Evolutionary conservation across 2,329 filamentous ascomycete genomes (phyloP).

Genomic region (Monosporascus sp.): DNA sequence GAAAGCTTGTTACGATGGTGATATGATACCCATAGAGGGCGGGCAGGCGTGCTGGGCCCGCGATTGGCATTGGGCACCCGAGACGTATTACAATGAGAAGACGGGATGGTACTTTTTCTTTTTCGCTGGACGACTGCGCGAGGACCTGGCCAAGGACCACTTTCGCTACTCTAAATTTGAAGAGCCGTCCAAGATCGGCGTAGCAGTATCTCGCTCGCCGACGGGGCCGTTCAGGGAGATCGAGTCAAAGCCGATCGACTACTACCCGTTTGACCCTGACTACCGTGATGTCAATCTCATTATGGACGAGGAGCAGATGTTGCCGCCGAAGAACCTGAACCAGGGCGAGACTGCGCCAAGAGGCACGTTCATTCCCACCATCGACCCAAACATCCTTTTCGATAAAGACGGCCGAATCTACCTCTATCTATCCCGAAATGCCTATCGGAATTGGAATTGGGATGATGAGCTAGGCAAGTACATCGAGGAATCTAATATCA

Average conservation of each 20-base stretch:
- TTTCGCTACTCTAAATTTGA: slow-evolving; percentile 31
- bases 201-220: slow-evolving; percentile 30
- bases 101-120: slow-evolving; percentile 35
- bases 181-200: slow-evolving; percentile 31
- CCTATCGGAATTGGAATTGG: slow-evolving; percentile 34
- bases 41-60: slow-evolving; percentile 32
- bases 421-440: slow-evolving; percentile 30
- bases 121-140: slow-evolving; percentile 29
- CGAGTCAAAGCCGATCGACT: slow-evolving; percentile 26
- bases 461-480: slow-evolving; percentile 28
- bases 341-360: slow-evolving; percentile 26
- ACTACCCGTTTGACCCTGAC: slow-evolving; percentile 30
- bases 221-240: slow-evolving; percentile 30
- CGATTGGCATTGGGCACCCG: slow-evolving; percentile 33
- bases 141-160: slow-evolving; percentile 27
- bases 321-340: slow-evolving; percentile 23
- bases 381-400: slow-evolving; percentile 12
- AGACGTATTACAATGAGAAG: slow-evolving; percentile 30
- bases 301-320: slow-evolving; percentile 31
- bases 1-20: slow-evolving; percentile 26
- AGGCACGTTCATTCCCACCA: slow-evolving; percentile 30
- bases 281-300: slow-evolving; percentile 34
- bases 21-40: slow-evolving; percentile 22
- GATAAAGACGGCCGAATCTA: slow-evolving; percentile 11
- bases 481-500: slow-evolving; percentile 33